A percentile compares a stretch with the other conserved stretches of the same genome.
These are phyloP conservation scores for Dissophora globulifera DNA, from an alignment of 192 early-diverging fungal genomes.

Conservation along the genomic window DNA sequence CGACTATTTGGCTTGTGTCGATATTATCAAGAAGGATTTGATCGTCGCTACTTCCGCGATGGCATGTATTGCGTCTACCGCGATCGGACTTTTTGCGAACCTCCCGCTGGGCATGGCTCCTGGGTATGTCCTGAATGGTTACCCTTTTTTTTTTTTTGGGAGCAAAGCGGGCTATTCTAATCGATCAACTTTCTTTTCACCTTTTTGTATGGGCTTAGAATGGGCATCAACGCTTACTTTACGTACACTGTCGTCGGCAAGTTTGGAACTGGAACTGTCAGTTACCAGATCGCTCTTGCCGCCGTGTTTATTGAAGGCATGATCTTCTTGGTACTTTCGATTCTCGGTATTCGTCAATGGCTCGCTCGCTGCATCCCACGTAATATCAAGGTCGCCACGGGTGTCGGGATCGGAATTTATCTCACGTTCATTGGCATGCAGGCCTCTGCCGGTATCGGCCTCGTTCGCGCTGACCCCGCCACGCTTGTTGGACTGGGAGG, in stretches of 20 bases:
- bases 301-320: constrained; percentile 87
- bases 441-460: constrained; percentile 82
- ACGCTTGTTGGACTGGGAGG: constrained; percentile 81
- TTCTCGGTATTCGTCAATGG: constrained; percentile 84
- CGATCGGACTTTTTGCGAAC: constrained; percentile 79
- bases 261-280: constrained; percentile 81
- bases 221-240: constrained; percentile 88
- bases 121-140: too few relatives aligned
- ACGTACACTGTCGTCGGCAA: constrained; percentile 86
- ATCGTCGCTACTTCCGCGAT: constrained; percentile 80
- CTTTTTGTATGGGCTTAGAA: constrained; percentile 37
- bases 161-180: too few relatives aligned
- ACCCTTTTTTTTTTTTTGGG: too few relatives aligned
- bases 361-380: constrained; percentile 78
- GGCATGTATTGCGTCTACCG: constrained; percentile 69
- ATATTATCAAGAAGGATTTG: constrained; percentile 71
- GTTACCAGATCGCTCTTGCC: constrained; percentile 72
- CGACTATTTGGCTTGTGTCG: constrained; percentile 71
- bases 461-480: constrained; percentile 67
- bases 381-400: constrained; percentile 78
- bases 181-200: not conserved
- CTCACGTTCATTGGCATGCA: constrained; percentile 84
- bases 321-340: constrained; percentile 79
- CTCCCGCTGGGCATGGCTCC: constrained; percentile 84
- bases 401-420: constrained; percentile 82